Conservation (phyloP, 257 asterid genomes). For the Rauvolfia tetraphylla region DNA sequence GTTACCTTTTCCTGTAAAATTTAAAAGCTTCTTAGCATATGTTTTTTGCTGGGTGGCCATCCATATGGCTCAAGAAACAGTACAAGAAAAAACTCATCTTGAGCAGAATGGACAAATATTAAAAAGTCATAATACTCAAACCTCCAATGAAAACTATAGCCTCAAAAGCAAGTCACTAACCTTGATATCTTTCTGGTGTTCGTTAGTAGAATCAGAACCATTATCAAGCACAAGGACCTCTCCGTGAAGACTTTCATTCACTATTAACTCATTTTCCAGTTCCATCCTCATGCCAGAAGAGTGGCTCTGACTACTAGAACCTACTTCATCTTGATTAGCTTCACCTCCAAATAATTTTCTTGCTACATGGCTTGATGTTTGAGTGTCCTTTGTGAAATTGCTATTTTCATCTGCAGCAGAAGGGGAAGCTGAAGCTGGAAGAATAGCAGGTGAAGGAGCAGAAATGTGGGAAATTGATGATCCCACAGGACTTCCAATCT, state of each 20-base stretch:
- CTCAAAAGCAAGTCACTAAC: conserved; percentile 29
- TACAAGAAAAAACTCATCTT: background rate
- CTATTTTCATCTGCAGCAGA: conserved; percentile 34
- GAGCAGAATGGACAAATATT: background rate
- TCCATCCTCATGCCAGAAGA: conserved; percentile 41
- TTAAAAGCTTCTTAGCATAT: background rate
- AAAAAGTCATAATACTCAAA: background rate
- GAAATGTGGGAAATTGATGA: conserved; percentile 36
- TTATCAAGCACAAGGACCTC: conserved; percentile 43
- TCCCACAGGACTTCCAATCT: conserved; percentile 41
- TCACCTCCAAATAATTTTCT: conserved; percentile 62
- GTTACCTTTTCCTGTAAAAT: conserved; percentile 54
- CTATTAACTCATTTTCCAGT: conserved; percentile 70
- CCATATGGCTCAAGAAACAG: background rate
- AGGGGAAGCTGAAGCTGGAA: conserved; percentile 30
- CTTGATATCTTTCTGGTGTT: conserved; percentile 37
- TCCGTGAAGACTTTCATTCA: conserved; percentile 87
- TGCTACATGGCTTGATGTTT: conserved; percentile 45
- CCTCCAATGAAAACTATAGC: background rate
- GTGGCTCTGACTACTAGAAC: conserved; percentile 20
- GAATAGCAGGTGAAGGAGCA: conserved; percentile 34
- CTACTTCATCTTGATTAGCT: conserved; percentile 25
- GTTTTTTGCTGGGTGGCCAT: background rate
- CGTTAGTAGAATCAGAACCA: conserved; percentile 28
- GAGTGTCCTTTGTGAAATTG: conserved; percentile 27